phyloP scores from a whole-genome alignment of 2,329 filamentous ascomycete species.

The Epichloe sp. region DNA sequence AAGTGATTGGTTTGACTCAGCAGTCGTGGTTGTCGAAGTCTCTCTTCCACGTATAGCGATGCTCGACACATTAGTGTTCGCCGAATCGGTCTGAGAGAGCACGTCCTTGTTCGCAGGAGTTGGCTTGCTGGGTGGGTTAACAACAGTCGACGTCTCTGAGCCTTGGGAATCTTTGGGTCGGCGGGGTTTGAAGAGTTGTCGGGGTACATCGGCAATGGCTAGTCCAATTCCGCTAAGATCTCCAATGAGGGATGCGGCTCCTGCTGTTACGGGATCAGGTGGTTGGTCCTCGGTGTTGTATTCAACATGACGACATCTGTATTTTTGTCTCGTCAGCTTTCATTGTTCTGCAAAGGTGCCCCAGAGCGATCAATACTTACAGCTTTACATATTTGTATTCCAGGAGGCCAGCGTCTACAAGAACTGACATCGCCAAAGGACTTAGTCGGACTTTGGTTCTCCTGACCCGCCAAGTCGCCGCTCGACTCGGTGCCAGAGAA shows the following conservation, averaged over 20 bases:
- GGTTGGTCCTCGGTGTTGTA: conserved; percentile 70
- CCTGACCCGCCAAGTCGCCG: conserved; percentile 64
- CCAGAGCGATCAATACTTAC: conserved; percentile 28
- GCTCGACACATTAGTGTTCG: conserved; percentile 1
- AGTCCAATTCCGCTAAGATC: conserved; percentile 73
- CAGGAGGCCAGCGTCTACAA: conserved; percentile 51
- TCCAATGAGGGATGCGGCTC: conserved; percentile 63
- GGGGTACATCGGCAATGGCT: conserved; percentile 63
- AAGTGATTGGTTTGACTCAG: neutral
- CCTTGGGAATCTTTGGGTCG: conserved; percentile 10
- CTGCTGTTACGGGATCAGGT: conserved; percentile 66
- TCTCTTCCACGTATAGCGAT: neutral
- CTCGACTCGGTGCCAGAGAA: conserved; percentile 50
- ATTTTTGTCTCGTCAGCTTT: conserved; percentile 5
- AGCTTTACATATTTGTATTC: conserved; percentile 61
- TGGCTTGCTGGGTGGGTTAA: conserved; percentile 4
- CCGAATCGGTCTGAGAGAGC: conserved; percentile 4
- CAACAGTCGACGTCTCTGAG: neutral
- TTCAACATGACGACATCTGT: conserved; percentile 41
- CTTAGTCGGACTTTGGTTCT: conserved; percentile 55
- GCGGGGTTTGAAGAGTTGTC: conserved; percentile 37
- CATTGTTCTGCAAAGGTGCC: neutral
- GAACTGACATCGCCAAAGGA: conserved; percentile 55
- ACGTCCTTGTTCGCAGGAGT: conserved; percentile 3
- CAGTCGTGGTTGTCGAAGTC: neutral